Evolutionary conservation across 352 stramenopile genomes (phyloP).

Genomic region (Pythium guiyangense): DNA sequence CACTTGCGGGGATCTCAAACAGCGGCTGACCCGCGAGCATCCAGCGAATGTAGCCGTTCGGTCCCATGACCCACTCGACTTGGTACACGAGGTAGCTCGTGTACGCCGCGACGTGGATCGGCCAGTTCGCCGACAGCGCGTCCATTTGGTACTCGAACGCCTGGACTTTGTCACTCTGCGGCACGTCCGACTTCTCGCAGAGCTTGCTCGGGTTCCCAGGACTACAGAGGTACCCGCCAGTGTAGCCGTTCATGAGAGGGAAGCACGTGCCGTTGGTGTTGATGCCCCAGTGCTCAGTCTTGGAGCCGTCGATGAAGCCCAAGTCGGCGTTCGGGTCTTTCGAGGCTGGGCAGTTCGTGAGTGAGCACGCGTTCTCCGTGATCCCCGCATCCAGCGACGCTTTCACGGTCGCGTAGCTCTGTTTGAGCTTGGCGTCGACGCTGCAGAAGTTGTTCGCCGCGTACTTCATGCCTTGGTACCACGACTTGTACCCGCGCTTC

Average conservation of each 20-base stretch:
- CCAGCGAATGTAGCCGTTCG: constrained; percentile 57
- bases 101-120: constrained; percentile 79
- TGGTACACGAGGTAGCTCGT: constrained; percentile 70
- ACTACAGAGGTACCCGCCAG: no score
- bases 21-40: constrained; percentile 82
- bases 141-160: no score
- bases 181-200: no score
- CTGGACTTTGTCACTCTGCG: no score
- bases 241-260: no score
- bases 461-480: no score
- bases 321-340: constrained; percentile 51
- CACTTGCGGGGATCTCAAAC: constrained; percentile 79
- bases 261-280: no score
- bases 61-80: constrained; percentile 61
- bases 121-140: no score
- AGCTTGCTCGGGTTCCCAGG: no score
- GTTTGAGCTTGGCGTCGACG: constrained; percentile 10
- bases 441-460: constrained; percentile 53
- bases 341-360: constrained; percentile 34
- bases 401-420: constrained; percentile 39
- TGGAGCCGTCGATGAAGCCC: constrained; percentile 26
- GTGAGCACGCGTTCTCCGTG: constrained; percentile 40
- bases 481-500: constrained; percentile 50
- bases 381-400: no score
- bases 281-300: no score